Evolutionary conservation across 2,329 filamentous ascomycete species (phyloP).

Genomic region (Dactylonectria estremocensis): DNA sequence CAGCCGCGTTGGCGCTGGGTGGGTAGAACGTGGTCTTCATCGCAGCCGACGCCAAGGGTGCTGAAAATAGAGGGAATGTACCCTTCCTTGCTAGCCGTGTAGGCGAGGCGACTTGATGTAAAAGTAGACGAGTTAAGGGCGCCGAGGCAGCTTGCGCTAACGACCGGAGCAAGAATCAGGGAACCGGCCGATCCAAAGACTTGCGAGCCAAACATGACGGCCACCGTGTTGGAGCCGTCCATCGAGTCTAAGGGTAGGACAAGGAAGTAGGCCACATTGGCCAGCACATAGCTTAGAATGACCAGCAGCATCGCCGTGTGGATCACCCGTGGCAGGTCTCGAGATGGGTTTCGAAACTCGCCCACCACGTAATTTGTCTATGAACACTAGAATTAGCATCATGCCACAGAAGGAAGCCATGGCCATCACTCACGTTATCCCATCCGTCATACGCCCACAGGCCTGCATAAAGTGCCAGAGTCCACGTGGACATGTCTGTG

Average conservation of each 20-base stretch:
- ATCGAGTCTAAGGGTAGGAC: constrained; percentile 87
- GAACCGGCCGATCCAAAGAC: constrained; percentile 90
- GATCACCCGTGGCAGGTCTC: constrained; percentile 93
- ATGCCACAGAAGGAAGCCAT: neutral
- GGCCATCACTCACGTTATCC: constrained; percentile 84
- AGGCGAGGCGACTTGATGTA: constrained; percentile 91
- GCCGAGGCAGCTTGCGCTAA: constrained; percentile 93
- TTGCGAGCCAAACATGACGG: constrained; percentile 90
- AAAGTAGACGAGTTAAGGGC: constrained; percentile 96
- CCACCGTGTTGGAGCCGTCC: constrained; percentile 93
- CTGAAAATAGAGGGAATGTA: constrained; percentile 92
- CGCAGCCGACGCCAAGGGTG: constrained; percentile 78
- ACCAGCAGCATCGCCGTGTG: constrained; percentile 97
- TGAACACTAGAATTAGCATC: constrained; percentile 40
- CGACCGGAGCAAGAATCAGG: constrained; percentile 88
- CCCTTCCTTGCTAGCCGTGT: constrained; percentile 94
- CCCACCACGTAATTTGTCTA: constrained; percentile 98
- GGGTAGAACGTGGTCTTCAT: constrained; percentile 58
- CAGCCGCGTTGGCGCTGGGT: constrained; percentile 68
- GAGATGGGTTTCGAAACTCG: constrained; percentile 92
- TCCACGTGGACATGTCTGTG: constrained; percentile 86
- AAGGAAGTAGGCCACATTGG: constrained; percentile 94
- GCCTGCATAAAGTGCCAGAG: constrained; percentile 93
- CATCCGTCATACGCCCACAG: constrained; percentile 99
- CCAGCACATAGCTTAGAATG: constrained; percentile 90